Evolutionary conservation across 1,284 basidiomycete species (phyloP).

Genomic region (Microbotryum intermedium): DNA sequence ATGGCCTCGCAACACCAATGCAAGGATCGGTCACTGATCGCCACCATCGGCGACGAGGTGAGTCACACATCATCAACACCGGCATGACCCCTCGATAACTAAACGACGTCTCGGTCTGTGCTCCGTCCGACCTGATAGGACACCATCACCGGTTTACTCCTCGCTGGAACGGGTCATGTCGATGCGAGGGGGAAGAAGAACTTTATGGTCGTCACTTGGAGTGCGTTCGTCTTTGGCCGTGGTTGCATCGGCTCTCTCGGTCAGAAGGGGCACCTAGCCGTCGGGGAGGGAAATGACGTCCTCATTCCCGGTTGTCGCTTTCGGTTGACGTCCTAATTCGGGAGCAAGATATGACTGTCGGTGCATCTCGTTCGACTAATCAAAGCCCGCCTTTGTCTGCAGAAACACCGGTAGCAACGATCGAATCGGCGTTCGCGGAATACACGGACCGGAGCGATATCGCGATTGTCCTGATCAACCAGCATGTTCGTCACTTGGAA

Average conservation of each 20-base stretch:
- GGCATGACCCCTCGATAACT: background rate
- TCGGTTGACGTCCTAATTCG: too few relatives aligned
- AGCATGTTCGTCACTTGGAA: constrained; percentile 58
- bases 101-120: background rate
- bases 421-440: constrained; percentile 83
- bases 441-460: constrained; percentile 88
- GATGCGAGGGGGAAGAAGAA: constrained; percentile 86
- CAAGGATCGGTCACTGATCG: constrained; percentile 72
- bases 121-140: constrained; percentile 64
- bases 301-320: too few relatives aligned
- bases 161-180: constrained; percentile 85
- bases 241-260: too few relatives aligned
- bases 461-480: constrained; percentile 91
- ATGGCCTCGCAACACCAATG: constrained; percentile 2
- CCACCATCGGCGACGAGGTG: constrained; percentile 93
- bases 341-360: too few relatives aligned
- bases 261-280: too few relatives aligned
- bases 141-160: constrained; percentile 82
- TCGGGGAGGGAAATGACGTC: too few relatives aligned
- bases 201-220: constrained; percentile 83
- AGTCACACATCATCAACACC: constrained; percentile 15
- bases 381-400: background rate
- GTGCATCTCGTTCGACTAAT: too few relatives aligned
- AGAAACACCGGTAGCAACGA: constrained; percentile 82
- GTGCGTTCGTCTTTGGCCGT: constrained; percentile 46